Percentiles rank a stretch among this genome's conserved stretches.
Conservation (phyloP, 495 filamentous ascomycete genomes). For the Hyphodiscus hymeniophilus region DNA sequence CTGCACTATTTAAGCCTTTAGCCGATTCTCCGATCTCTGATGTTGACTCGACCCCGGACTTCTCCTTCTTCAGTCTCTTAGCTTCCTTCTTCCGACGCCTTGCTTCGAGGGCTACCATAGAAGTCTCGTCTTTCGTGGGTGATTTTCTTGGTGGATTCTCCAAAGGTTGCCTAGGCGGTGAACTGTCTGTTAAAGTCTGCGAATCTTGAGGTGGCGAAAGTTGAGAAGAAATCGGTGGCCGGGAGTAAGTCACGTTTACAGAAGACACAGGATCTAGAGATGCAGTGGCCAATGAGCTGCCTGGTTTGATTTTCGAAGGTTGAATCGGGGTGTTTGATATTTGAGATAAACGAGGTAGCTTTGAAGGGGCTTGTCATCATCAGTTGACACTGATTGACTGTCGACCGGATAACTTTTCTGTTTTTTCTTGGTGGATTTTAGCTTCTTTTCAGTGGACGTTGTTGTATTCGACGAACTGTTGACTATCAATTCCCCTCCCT, state of each 20-base stretch:
- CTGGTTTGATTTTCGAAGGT: background rate
- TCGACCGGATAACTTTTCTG: constrained; percentile 12
- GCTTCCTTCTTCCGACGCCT: background rate
- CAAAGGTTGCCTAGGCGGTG: background rate
- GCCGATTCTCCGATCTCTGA: background rate
- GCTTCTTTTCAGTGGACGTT: constrained; percentile 8
- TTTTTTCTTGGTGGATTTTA: constrained; percentile 18
- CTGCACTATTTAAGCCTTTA: background rate
- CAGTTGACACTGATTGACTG: constrained; percentile 13
- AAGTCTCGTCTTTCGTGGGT: background rate
- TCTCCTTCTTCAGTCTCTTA: background rate
- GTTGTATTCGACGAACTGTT: constrained; percentile 18
- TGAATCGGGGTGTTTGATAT: constrained; percentile 4
- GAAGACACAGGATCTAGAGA: background rate
- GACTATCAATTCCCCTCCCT: constrained; percentile 5
- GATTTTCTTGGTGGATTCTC: background rate
- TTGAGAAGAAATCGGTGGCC: background rate
- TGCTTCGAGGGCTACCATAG: background rate
- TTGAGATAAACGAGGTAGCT: background rate
- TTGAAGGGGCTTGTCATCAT: background rate
- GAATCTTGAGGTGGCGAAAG: background rate
- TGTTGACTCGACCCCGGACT: background rate
- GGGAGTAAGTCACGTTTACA: background rate
- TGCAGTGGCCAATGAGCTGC: background rate
- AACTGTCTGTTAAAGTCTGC: background rate